Evolutionary conservation across 306 rosid species (phyloP).

Genomic region (Psophocarpus tetragonolobus): DNA sequence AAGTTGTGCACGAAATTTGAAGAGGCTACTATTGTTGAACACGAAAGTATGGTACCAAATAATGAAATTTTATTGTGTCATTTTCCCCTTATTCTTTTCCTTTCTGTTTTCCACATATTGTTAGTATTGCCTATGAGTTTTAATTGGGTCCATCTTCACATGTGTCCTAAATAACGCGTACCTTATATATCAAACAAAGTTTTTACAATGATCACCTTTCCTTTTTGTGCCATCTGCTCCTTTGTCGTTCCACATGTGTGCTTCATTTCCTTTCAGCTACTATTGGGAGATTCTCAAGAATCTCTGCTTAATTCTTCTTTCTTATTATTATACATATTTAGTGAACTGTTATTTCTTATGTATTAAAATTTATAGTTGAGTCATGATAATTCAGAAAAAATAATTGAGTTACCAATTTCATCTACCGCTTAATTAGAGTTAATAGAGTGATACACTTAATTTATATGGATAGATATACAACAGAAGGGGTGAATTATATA

Average conservation of each 20-base stretch:
- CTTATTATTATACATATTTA: neutral
- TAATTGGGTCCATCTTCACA: slow-evolving; percentile 40
- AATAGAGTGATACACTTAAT: neutral
- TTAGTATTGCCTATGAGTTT: slow-evolving; percentile 26
- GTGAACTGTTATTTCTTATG: neutral
- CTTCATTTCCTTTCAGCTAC: neutral
- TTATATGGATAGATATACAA: too few relatives aligned
- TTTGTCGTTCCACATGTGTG: slow-evolving; percentile 29
- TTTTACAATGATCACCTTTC: slow-evolving; percentile 31
- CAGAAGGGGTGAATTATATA: too few relatives aligned
- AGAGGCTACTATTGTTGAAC: slow-evolving; percentile 1
- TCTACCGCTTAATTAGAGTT: neutral
- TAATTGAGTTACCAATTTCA: neutral
- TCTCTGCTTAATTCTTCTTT: neutral
- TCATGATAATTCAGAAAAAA: neutral
- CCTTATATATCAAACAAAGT: slow-evolving; percentile 29
- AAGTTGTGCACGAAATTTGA: slow-evolving; percentile 30
- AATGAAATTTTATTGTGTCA: slow-evolving; percentile 29
- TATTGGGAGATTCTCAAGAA: slow-evolving; percentile 15
- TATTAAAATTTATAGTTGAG: neutral
- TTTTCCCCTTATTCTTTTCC: slow-evolving; percentile 28
- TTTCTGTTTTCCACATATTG: slow-evolving; percentile 24
- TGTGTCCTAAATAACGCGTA: slow-evolving; percentile 26
- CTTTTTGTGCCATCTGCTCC: slow-evolving; percentile 31
- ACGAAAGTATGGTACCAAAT: neutral